phyloP scores from a whole-genome alignment of 805 yeast species.

The Lachancea sp. region DNA sequence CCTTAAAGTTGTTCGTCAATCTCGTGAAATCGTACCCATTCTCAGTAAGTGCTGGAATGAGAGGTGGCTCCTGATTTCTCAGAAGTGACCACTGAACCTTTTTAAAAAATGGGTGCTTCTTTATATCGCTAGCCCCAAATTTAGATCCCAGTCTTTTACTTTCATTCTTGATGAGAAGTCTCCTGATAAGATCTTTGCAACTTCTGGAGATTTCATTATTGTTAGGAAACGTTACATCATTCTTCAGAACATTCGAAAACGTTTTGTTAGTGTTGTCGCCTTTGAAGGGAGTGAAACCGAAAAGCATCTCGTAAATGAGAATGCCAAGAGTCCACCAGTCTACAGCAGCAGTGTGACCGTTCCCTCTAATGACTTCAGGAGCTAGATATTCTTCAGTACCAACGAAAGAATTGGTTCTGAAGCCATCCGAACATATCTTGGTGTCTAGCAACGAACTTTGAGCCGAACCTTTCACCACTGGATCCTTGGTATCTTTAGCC shows the following conservation, averaged over 20 bases:
- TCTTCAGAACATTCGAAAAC: conserved; percentile 77
- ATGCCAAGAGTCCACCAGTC: conserved; percentile 99
- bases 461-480: conserved; percentile 34
- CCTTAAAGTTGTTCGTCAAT: conserved; percentile 21
- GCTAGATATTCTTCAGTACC: conserved; percentile 99
- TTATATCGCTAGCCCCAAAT: conserved; percentile 92
- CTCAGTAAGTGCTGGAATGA: conserved; percentile 74
- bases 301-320: conserved; percentile 86
- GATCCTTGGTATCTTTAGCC: conserved; percentile 67
- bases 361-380: conserved; percentile 94
- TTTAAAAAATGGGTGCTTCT: conserved; percentile 86
- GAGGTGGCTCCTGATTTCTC: conserved; percentile 90
- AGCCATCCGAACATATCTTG: conserved; percentile 90
- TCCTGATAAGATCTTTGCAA: conserved; percentile 75
- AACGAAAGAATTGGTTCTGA: conserved; percentile 94
- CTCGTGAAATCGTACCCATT: conserved; percentile 47
- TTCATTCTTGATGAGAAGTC: conserved; percentile 83
- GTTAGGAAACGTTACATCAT: conserved; percentile 76
- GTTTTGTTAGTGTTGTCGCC: conserved; percentile 86
- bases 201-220: conserved; percentile 57
- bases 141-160: conserved; percentile 81
- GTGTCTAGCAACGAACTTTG: conserved; percentile 59
- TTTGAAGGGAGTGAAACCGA: conserved; percentile 94
- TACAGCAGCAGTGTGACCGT: conserved; percentile 96
- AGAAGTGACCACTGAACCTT: conserved; percentile 91